Evolutionary conservation across 2,329 filamentous ascomycete genomes (phyloP).

Genomic region (Bipolaris bicolor): DNA sequence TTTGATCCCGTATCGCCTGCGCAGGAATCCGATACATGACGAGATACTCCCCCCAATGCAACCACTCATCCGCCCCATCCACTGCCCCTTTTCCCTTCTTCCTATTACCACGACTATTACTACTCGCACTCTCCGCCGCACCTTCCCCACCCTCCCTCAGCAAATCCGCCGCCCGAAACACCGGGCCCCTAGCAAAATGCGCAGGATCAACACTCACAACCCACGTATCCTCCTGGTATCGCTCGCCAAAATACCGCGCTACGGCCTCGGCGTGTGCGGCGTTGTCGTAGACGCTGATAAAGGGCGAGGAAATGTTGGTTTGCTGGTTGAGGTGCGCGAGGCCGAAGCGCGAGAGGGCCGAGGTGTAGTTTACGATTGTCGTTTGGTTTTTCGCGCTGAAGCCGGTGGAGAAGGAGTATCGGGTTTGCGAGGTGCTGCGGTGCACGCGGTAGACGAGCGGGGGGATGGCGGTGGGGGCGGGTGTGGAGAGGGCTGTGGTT

Average conservation of each 20-base stretch:
- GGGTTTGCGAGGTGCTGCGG: slow-evolving; percentile 35
- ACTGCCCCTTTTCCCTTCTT: slow-evolving; percentile 5
- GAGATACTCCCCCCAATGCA: slow-evolving; percentile 46
- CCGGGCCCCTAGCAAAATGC: slow-evolving; percentile 39
- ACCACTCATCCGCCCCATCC: slow-evolving; percentile 16
- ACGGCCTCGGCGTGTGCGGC: slow-evolving; percentile 36
- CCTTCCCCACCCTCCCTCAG: slow-evolving; percentile 16
- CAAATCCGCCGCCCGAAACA: slow-evolving; percentile 42
- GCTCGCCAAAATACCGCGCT: slow-evolving; percentile 27
- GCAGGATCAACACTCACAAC: slow-evolving; percentile 42
- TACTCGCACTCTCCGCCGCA: not conserved
- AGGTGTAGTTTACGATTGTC: slow-evolving; percentile 39
- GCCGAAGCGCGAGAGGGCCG: slow-evolving; percentile 33
- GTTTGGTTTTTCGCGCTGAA: slow-evolving; percentile 46
- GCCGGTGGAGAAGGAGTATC: slow-evolving; percentile 38
- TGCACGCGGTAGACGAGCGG: slow-evolving; percentile 42
- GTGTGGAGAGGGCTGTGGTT: slow-evolving; percentile 16
- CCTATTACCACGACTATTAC: not conserved
- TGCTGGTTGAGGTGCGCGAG: slow-evolving; percentile 40
- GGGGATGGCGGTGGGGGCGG: slow-evolving; percentile 33
- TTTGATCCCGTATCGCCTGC: slow-evolving; percentile 42
- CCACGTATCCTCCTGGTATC: slow-evolving; percentile 30
- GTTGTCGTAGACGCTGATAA: slow-evolving; percentile 43
- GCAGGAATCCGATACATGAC: slow-evolving; percentile 44
- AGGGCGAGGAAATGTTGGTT: slow-evolving; percentile 45